phyloP scores from a whole-genome alignment of 148 eudicot genomes.

The Polygonum maritimum region DNA sequence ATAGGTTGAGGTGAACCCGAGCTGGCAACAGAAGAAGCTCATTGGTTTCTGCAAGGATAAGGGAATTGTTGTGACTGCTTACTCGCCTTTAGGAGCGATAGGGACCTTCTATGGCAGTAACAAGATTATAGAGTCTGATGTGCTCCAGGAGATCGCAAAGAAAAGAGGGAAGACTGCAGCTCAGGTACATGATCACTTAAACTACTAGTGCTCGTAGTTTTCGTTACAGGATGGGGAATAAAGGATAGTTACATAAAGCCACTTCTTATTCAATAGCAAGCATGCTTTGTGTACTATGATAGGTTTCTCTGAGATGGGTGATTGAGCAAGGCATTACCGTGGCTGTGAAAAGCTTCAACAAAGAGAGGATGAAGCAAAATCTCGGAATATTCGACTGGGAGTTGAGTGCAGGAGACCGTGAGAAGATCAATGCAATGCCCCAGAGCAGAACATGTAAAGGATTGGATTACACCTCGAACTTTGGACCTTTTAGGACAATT shows the following conservation, averaged over 20 bases:
- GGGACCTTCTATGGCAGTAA: constrained; percentile 40
- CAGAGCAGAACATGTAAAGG: constrained; percentile 32
- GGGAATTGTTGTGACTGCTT: constrained; percentile 12
- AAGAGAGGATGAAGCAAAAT: constrained; percentile 51
- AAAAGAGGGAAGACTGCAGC: constrained; percentile 45
- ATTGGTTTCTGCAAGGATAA: constrained; percentile 9
- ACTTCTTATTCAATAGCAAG: not conserved
- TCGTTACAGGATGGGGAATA: no score
- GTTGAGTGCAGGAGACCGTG: constrained; percentile 25
- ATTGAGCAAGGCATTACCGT: constrained; percentile 41
- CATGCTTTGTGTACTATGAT: not conserved
- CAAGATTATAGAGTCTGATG: constrained; percentile 31
- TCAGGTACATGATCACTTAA: constrained; percentile 27
- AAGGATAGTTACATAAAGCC: no score
- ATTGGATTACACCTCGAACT: constrained; percentile 26
- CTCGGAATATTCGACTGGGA: constrained; percentile 32
- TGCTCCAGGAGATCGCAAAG: constrained; percentile 39
- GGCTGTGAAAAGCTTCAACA: constrained; percentile 46
- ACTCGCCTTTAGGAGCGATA: constrained; percentile 14
- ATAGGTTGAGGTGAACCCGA: constrained; percentile 19
- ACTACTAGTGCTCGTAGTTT: no score
- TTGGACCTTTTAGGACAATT: constrained; percentile 33
- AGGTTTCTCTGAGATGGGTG: constrained; percentile 49
- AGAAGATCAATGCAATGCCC: constrained; percentile 27
- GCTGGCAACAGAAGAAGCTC: constrained; percentile 15